Base-by-base conservation (phyloP, 139 green algal genomes). In the Limnomonas spitsbergensis region DNA sequence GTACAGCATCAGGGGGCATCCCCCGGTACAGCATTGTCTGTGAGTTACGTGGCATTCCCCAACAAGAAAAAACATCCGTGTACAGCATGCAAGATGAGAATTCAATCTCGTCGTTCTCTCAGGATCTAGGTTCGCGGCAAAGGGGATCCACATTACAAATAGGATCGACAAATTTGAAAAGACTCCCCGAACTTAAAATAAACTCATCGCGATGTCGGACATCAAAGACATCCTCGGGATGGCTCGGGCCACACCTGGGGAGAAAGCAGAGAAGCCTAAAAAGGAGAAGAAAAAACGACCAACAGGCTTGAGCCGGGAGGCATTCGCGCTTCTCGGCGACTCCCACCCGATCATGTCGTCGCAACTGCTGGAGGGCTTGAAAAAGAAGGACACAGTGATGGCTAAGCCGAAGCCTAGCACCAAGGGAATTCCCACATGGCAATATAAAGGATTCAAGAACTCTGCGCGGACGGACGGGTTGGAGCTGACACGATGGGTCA, bases 171-270 rank as follows among this genome's bases (percentile, higher is more conserved):
- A n/a, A n/a, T n/a, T n/a, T n/a, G n/a, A n/a, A n/a, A n/a, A n/a
- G n/a, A n/a, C n/a, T n/a, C n/a, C n/a, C n/a, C n/a, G n/a, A n/a
- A n/a, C n/a, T n/a, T n/a, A n/a, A n/a, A n/a, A n/a, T n/a, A n/a
- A n/a, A n/a, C n/a, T n/a, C n/a, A n/a, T 54, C 69, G 69, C 7
- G 20, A 97, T 96, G 92, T 85, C 84, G 0, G 93, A 97, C 75
- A 85, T 96, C 9, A 95, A 95, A 47, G 94, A 97, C 76, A 97
- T 97, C 40, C 84, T 97, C 20, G 94, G 94, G 3, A 80, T 97
- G 47, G 31, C 69, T 6, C 79, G 83, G 3, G 20, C 40, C 2
- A 72, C 78, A 40, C 53, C 68, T 32, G 66, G 36, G 34, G 38
- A 76, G 14, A 87, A 90, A 36, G 76, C 34, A 27, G 38, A 71